These are phyloP conservation scores for Coemansia sp. DNA, from an alignment of 192 early-diverging fungal species.

Conservation along the genomic window DNA sequence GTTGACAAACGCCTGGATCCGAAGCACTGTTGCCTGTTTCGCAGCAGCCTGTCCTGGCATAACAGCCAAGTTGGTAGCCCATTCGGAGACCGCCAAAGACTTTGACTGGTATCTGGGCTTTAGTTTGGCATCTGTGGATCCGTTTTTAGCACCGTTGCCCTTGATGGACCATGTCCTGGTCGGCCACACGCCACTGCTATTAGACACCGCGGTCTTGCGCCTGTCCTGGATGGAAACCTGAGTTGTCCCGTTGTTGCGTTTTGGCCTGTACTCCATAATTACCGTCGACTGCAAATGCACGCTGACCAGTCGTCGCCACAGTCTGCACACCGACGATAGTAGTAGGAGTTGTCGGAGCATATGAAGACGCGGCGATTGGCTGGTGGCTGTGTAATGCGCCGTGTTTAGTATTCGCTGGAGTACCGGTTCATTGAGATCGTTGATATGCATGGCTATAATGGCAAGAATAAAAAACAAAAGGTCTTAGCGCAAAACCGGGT, in stretches of 20 bases:
- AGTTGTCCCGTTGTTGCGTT: background rate
- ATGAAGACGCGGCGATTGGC: conserved; percentile 12
- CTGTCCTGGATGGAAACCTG: background rate
- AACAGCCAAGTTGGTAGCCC: conserved; percentile 17
- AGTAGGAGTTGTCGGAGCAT: conserved; percentile 11
- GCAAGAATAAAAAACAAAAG: too few relatives aligned
- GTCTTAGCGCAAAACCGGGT: too few relatives aligned
- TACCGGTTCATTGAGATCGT: conserved; percentile 16
- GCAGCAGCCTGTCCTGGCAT: background rate
- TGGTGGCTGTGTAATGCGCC: background rate
- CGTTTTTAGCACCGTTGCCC: background rate
- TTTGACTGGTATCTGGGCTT: too few relatives aligned
- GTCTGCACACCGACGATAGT: conserved; percentile 14
- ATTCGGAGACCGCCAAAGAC: background rate
- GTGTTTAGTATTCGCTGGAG: conserved; percentile 18
- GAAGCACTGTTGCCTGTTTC: background rate
- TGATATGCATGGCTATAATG: background rate
- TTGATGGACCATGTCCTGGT: background rate
- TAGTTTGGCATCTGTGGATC: background rate
- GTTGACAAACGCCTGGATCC: conserved; percentile 21
- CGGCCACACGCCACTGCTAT: background rate
- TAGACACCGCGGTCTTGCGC: background rate
- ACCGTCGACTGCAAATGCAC: conserved; percentile 12
- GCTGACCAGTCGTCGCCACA: conserved; percentile 18
- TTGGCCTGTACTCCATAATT: conserved; percentile 24